Base-by-base conservation (phyloP, 139 green algal genomes). In the Asterochloris erici region DNA sequence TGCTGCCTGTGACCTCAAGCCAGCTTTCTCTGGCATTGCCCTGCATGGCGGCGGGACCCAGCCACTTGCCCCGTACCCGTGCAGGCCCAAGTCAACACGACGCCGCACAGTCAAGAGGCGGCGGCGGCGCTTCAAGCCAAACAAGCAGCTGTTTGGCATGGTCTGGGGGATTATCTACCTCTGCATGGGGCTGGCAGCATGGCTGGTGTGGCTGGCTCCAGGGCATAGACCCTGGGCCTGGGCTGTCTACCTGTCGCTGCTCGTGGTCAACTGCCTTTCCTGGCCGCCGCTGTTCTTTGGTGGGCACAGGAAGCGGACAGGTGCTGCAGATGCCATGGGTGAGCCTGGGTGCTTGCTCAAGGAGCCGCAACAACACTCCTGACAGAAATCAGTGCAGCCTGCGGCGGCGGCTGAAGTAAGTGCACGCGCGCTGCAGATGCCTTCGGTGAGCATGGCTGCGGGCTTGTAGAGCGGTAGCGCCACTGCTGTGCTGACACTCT, bases 271-370 rank as follows among this genome's bases (percentile, higher is more conserved):
- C 21, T 64, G 54, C 0, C 66, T 79, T 28, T 38, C 64, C 60
- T 86, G 83, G 83, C 83, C 83, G 9, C 83, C 83, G 10, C 26
- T 82, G 12, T 86, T 86, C 68, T 28, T 81, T 23, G 29, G 68
- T 15, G 77, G 68, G 17, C 47, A 24, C 23, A 74, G 26, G 17
- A 17, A 60, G 28, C 73, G 27, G 26, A 63, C 73, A 61, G 76
- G 76, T 69, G 54, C 63, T 60, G 68, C 54, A 60, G 82, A 82
- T 21, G 47, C 54, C 68, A 27, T 69, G n/a, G 76, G 76, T 79
- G n/a, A 61, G 26, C 11, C 6, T 77, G 38, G 38, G 4, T 54
- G 38, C 38, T 6, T 54, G 38, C 38, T 54, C 38, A 54, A 6
- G 38, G 38, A 54, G 38, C 38, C 38, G 6, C 38, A 54, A 6